Conservation (phyloP, 2,329 filamentous ascomycete genomes). For the Ceratocystis variospora region DNA sequence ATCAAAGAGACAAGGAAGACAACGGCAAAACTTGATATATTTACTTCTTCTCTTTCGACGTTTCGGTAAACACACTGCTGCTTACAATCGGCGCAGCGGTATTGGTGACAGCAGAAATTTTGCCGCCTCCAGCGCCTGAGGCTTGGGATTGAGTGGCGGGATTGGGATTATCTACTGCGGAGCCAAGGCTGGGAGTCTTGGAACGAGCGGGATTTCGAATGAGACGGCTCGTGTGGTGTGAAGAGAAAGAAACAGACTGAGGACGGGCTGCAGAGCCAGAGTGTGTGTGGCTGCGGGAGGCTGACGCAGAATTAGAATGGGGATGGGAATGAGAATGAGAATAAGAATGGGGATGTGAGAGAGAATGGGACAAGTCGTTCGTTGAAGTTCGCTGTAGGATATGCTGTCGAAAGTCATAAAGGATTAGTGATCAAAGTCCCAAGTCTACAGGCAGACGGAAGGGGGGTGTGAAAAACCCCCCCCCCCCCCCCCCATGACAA, state of each 20-base stretch:
- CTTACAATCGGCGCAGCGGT: not conserved
- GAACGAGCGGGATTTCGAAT: not conserved
- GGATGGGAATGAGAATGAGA: not conserved
- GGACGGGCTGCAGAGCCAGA: not conserved
- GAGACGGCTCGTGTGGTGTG: not conserved
- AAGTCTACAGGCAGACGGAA: not conserved
- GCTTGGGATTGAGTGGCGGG: not conserved
- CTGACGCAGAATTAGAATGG: not conserved
- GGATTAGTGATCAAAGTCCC: not conserved
- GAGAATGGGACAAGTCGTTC: conserved; percentile 6
- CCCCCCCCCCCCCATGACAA: not conserved
- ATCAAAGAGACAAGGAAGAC: not conserved
- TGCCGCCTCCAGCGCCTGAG: not conserved
- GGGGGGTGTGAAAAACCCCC: not conserved
- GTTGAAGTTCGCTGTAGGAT: conserved; percentile 13
- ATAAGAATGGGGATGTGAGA: not conserved
- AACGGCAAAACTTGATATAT: not conserved
- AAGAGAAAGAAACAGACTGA: not conserved
- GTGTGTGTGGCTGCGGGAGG: not conserved
- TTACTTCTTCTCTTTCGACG: conserved; percentile 3
- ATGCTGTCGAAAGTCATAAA: conserved; percentile 9
- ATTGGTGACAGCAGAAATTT: not conserved
- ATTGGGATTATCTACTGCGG: not conserved
- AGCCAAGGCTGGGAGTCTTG: not conserved
- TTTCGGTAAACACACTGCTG: not conserved